These are phyloP conservation scores for Trypanosoma vivax DNA, from an alignment of 208 protist species.

Conservation along the genomic window DNA sequence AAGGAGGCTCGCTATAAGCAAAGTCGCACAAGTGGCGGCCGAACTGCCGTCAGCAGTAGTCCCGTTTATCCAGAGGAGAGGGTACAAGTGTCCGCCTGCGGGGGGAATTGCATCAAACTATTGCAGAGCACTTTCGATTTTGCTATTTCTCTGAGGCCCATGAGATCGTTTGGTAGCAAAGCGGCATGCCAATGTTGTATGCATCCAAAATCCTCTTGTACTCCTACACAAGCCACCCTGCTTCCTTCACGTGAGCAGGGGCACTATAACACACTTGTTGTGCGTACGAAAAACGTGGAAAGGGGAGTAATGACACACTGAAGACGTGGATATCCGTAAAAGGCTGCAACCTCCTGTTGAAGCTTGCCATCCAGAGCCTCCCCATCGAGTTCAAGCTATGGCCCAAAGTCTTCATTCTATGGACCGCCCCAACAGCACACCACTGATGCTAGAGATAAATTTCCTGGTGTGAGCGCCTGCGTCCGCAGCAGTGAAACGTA, in stretches of 20 bases:
- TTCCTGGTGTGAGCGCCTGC: conserved; percentile 53
- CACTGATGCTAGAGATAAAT: conserved; percentile 19
- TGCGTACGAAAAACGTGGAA: conserved; percentile 56
- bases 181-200: conserved; percentile 22
- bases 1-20: too few relatives aligned
- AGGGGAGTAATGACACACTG: conserved; percentile 41
- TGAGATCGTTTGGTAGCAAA: background rate
- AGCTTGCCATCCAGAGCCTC: conserved; percentile 44
- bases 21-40: too few relatives aligned
- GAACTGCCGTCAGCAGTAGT: too few relatives aligned
- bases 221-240: conserved; percentile 6
- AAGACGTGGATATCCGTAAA: conserved; percentile 57
- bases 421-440: background rate
- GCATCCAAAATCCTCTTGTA: conserved; percentile 21
- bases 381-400: conserved; percentile 32
- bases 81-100: too few relatives aligned
- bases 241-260: conserved; percentile 23
- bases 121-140: background rate
- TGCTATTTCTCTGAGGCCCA: too few relatives aligned
- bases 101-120: too few relatives aligned
- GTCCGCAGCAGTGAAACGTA: conserved; percentile 43
- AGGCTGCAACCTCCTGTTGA: conserved; percentile 31
- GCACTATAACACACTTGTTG: conserved; percentile 33
- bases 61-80: too few relatives aligned
- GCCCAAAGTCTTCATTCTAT: background rate